Evolutionary conservation across 306 rosid species (phyloP).

Genomic region (Vigna hirtella): DNA sequence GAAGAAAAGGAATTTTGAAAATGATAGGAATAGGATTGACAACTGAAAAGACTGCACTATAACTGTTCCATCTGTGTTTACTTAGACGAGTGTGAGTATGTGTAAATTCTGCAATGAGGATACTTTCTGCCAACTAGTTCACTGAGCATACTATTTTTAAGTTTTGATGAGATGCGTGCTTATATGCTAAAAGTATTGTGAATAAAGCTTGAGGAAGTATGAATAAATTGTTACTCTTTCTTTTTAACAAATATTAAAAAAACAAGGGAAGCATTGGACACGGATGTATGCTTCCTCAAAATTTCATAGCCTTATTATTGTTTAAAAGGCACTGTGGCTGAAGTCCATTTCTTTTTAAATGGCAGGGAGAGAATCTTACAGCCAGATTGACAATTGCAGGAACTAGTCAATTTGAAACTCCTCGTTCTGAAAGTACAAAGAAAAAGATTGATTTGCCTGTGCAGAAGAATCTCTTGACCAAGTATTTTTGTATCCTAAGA

Average conservation of each 20-base stretch:
- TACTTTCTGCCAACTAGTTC: conserved; percentile 11
- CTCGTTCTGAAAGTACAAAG: conserved; percentile 60
- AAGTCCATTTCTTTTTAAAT: conserved; percentile 42
- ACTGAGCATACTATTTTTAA: background rate
- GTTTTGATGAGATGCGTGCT: conserved; percentile 25
- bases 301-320: conserved; percentile 23
- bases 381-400: conserved; percentile 39
- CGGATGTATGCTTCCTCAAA: background rate
- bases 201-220: conserved; percentile 6
- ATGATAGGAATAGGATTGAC: conserved; percentile 19
- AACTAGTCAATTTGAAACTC: conserved; percentile 53
- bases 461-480: conserved; percentile 89
- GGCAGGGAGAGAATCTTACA: conserved; percentile 59
- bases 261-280: conserved; percentile 5
- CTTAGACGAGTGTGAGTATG: conserved; percentile 30
- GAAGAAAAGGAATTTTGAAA: conserved; percentile 28
- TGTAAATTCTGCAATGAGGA: conserved; percentile 14
- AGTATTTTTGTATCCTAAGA: conserved; percentile 90
- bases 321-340: conserved; percentile 36
- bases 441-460: conserved; percentile 83
- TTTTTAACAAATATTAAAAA: conserved; percentile 17
- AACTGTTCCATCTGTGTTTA: background rate
- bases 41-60: background rate
- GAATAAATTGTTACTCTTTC: background rate
- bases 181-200: background rate